These are phyloP conservation scores for Plasmodium billcollinsi DNA, from an alignment of 169 alveolate genomes.

Conservation along the genomic window DNA sequence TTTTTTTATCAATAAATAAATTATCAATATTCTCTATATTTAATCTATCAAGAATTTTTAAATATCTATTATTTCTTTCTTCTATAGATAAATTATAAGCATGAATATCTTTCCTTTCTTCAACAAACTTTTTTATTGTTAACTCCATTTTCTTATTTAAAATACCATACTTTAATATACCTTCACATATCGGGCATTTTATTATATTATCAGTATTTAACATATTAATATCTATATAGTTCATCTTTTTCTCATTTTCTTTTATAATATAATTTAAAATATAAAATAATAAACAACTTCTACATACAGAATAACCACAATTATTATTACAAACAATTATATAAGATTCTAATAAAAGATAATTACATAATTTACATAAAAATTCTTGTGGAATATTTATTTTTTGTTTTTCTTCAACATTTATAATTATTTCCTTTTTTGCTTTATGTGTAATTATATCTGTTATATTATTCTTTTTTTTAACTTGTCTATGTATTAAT, in stretches of 20 bases:
- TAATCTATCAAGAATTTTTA: constrained; percentile 24
- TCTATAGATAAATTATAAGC: constrained; percentile 18
- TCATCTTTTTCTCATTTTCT: constrained; percentile 35
- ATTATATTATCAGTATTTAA: constrained; percentile 8
- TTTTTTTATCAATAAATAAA: background rate
- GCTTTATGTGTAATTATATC: constrained; percentile 71
- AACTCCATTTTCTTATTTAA: constrained; percentile 51
- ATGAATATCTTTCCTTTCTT: constrained; percentile 54
- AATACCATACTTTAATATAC: constrained; percentile 48
- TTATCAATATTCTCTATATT: constrained; percentile 58
- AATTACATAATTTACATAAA: constrained; percentile 62
- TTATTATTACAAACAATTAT: constrained; percentile 71
- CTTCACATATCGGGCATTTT: constrained; percentile 66
- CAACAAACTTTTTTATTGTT: constrained; percentile 41
- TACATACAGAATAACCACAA: constrained; percentile 78
- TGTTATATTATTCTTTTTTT: constrained; percentile 22
- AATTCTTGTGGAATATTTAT: constrained; percentile 62
- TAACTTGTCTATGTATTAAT: constrained; percentile 57
- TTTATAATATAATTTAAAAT: constrained; percentile 13
- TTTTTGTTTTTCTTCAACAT: constrained; percentile 49
- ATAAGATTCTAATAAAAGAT: constrained; percentile 31
- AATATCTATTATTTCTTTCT: constrained; percentile 40
- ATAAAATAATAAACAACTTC: constrained; percentile 59
- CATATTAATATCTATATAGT: constrained; percentile 7
- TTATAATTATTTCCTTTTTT: constrained; percentile 60